Base-by-base conservation (phyloP, 2,329 filamentous ascomycete species). In the Neophaeococcomyces aloes region DNA sequence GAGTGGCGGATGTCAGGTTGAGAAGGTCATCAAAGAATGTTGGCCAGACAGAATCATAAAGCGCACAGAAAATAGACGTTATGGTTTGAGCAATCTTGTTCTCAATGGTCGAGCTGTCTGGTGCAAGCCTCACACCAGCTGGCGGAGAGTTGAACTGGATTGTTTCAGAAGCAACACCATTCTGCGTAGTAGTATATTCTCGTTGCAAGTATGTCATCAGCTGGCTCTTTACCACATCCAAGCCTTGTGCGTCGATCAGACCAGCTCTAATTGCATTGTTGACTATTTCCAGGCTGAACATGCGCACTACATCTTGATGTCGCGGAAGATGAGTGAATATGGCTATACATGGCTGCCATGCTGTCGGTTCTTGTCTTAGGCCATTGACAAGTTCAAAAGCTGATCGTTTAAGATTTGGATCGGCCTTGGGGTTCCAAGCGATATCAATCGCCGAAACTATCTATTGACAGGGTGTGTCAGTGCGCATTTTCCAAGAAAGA, bases 1-100 rank as follows among this genome's bases (percentile, higher is more conserved):
- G 76, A 50, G 77, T 74, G 18, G 75, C 69, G 47, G 75, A 76
- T 5, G 88, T 86, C 53, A 98, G 66, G 46, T 75, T 74, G 49
- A 91, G 71, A 54, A 96, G 84, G 60, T 98, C 91, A 57, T 94
- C 85, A 60, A 98, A 80, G 64, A 95, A 96, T 47, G 71, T 78
- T 57, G 85, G 76, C 91, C 91, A 98, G 29, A 83, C 83, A 42
- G 82, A 78, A 42, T 79, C 79, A 63, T 98, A 98, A 43, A 94
- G 73, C 10, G 81, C 78, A 29, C 86, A 83, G 63, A 98, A 98
- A 39, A 98, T 79, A 59, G 86, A 91, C 7, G 91, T 98, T 56
- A 98, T 69, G 10, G 88, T 94, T 67, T 98, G 91, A 35, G 89
- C 88, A 53, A 98, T 78, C 67, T 98, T 98, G 69, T 96, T 98